Percentiles rank a stretch among this genome's conserved stretches.
These are phyloP conservation scores for Pichiaceae sp. DNA, from an alignment of 1,139 yeast species.

Conservation along the genomic window DNA sequence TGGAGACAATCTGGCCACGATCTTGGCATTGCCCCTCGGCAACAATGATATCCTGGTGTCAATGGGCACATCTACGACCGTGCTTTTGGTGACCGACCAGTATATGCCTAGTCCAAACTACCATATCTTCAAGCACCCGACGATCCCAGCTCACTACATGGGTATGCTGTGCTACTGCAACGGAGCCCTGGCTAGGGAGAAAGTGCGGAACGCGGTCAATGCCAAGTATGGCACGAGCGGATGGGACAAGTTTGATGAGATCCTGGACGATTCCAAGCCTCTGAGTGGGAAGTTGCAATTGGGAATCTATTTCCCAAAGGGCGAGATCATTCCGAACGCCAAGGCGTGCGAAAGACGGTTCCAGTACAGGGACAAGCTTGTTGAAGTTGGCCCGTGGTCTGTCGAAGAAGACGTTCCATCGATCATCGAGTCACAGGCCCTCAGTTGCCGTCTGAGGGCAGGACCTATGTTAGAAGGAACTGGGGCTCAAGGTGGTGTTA, in stretches of 20 bases:
- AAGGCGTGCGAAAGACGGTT: constrained; percentile 49
- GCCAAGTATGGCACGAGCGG: constrained; percentile 29
- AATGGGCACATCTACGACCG: constrained; percentile 87
- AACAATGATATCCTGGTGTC: constrained; percentile 75
- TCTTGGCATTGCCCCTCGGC: constrained; percentile 68
- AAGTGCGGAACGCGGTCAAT: constrained; percentile 58
- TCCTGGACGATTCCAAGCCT: constrained; percentile 32
- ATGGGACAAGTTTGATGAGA: constrained; percentile 63
- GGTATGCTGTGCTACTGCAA: constrained; percentile 94
- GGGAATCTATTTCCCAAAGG: constrained; percentile 80
- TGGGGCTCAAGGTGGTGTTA: constrained; percentile 17
- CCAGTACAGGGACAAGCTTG: constrained; percentile 25
- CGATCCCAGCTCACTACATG: constrained; percentile 71
- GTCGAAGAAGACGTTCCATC: constrained; percentile 63
- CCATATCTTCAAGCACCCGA: constrained; percentile 83
- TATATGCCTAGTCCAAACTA: constrained; percentile 76
- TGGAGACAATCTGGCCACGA: constrained; percentile 88
- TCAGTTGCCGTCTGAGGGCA: constrained; percentile 72
- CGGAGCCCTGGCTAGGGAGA: constrained; percentile 82
- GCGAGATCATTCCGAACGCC: constrained; percentile 84
- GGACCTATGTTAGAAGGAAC: constrained; percentile 53
- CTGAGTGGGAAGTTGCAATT: constrained; percentile 34
- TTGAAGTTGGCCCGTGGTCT: constrained; percentile 20
- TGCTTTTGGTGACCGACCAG: constrained; percentile 67
- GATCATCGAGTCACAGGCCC: constrained; percentile 80